Evolutionary conservation across 2,329 filamentous ascomycete species (phyloP).

Genomic region (Simplicillium sp.): DNA sequence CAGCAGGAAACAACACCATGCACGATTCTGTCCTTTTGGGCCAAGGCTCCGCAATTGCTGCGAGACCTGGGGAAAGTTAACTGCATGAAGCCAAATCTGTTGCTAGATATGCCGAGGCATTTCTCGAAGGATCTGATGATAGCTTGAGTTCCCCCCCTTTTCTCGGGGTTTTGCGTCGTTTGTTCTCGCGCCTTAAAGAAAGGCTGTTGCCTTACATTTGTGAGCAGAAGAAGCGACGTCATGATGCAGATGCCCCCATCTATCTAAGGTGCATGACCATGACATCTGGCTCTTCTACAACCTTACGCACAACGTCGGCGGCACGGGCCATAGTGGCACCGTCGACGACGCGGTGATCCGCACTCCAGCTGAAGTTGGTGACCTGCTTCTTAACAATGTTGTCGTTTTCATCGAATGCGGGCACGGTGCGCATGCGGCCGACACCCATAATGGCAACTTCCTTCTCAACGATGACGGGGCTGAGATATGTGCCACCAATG

Average conservation of each 20-base stretch:
- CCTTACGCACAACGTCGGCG: conserved; percentile 66
- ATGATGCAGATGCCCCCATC: conserved; percentile 8
- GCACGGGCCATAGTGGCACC: conserved; percentile 91
- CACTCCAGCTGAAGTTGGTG: conserved; percentile 91
- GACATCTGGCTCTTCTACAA: conserved; percentile 75
- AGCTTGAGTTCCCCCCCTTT: too few relatives aligned
- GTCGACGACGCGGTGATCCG: conserved; percentile 89
- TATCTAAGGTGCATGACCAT: conserved; percentile 80
- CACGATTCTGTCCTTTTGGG: too few relatives aligned
- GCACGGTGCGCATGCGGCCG: conserved; percentile 69
- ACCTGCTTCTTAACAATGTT: conserved; percentile 66
- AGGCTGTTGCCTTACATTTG: too few relatives aligned
- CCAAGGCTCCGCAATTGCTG: too few relatives aligned
- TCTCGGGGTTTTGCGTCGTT: too few relatives aligned
- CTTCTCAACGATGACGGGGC: conserved; percentile 80
- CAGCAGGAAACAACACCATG: too few relatives aligned
- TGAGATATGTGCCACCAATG: conserved; percentile 85
- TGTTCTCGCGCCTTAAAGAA: too few relatives aligned
- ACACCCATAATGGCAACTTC: conserved; percentile 91
- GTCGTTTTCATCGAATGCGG: conserved; percentile 59
- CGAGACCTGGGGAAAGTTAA: not conserved
- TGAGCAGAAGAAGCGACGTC: too few relatives aligned
- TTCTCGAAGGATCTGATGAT: too few relatives aligned
- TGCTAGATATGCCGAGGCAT: too few relatives aligned
- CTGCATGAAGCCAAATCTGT: too few relatives aligned